Base-by-base conservation (phyloP, 768 basidiomycete species). In the Neoboletus brunneissimus region DNA sequence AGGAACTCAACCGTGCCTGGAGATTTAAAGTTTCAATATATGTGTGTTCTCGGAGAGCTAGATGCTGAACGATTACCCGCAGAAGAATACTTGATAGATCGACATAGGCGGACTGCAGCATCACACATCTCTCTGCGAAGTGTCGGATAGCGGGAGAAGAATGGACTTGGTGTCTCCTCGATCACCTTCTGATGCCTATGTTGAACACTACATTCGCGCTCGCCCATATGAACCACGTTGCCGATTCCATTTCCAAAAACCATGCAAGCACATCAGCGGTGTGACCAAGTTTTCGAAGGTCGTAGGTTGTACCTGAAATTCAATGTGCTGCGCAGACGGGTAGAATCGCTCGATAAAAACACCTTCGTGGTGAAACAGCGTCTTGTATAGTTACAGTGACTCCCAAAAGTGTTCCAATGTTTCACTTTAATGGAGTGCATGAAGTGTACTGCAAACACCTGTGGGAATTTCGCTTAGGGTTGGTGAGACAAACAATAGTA, bases 111-210 rank as follows among this genome's bases (percentile, higher is more conserved):
- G 4, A 83, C 72, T 0, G 86, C 84, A 10, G 81, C 82, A n/a
- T 72, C 66, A 51, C 78, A 84, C 73, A 87, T 79, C 22, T 67
- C 71, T 32, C 74, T 68, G 42, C 78, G 69, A 25, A 82, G 66
- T 18, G 73, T 83, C 31, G 78, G 75, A 66, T 77, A 72, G 3
- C 62, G 51, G 1, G 67, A 51, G 40, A 84, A 73, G 63, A 85
- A 87, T 1, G 86, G 83, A 60, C 83, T 85, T 0, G 84, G 83
- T 4, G 81, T 77, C 62, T 89, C 87, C 59, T 89, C 87, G 23
- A 89, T 80, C 3, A 89, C 78, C 65, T 89, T 89, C 67, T 89
- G 87, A 59, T 88, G 83, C 31, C 87, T 72, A 31, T 87, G 74
- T 63, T 89, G 87, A 10, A 86, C 69, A 47, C 83, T 86, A 60